phyloP scores from a whole-genome alignment of 805 yeast species.

The Candida broadrunensis region DNA sequence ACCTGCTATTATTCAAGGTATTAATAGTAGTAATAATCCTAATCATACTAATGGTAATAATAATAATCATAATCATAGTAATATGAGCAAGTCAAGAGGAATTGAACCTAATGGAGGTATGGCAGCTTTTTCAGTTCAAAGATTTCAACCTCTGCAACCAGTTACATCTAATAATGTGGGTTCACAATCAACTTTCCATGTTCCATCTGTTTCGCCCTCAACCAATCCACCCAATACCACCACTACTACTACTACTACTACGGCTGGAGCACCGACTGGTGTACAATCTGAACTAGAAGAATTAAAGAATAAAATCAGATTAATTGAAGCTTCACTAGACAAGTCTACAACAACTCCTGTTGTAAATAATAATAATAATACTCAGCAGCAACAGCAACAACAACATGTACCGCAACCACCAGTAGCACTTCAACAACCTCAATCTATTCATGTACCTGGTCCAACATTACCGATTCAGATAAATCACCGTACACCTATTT shows the following conservation, averaged over 20 bases:
- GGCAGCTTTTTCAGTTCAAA: slow-evolving; percentile 2
- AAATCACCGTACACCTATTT: background rate
- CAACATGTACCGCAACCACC: background rate
- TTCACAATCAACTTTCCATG: background rate
- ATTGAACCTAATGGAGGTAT: background rate
- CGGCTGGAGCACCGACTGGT: background rate
- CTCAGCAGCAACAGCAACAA: background rate
- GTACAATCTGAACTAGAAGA: slow-evolving; percentile 24
- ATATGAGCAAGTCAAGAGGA: slow-evolving; percentile 1
- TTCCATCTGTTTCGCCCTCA: slow-evolving; percentile 1
- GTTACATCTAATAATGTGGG: background rate
- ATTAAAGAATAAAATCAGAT: slow-evolving; percentile 38
- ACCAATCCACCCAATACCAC: background rate
- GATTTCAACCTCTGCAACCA: slow-evolving; percentile 3
- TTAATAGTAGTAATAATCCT: background rate
- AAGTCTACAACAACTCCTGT: background rate
- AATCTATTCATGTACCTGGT: background rate
- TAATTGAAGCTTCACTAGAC: slow-evolving; percentile 34
- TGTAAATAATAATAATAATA: background rate
- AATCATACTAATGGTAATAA: background rate
- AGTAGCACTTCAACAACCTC: background rate
- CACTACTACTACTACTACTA: background rate
- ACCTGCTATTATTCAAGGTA: background rate
- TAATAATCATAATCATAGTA: background rate
- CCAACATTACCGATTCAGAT: background rate